Conservation (phyloP, 1,139 yeast genomes). For the Saccharomyces hybrid region DNA sequence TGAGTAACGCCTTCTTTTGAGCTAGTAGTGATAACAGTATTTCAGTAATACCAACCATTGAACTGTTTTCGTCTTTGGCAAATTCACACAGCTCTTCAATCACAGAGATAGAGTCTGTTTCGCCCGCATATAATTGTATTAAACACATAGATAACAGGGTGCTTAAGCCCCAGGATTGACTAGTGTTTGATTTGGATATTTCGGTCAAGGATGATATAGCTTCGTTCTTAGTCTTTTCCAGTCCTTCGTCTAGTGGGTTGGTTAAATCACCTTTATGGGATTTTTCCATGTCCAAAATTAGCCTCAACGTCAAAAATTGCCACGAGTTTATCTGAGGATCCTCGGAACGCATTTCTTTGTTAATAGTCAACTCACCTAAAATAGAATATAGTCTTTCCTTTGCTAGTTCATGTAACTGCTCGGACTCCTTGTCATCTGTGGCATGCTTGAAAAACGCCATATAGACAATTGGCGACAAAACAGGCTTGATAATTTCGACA, state of each 20-base stretch:
- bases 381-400: constrained; percentile 60
- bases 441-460: constrained; percentile 46
- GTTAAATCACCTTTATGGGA: constrained; percentile 30
- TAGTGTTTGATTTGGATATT: constrained; percentile 38
- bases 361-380: constrained; percentile 46
- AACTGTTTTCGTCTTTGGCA: constrained; percentile 38
- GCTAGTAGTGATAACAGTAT: constrained; percentile 69
- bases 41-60: constrained; percentile 65
- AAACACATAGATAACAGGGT: constrained; percentile 70
- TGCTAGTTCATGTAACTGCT: constrained; percentile 32
- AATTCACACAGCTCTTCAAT: constrained; percentile 62
- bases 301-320: constrained; percentile 43
- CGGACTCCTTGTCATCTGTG: constrained; percentile 9
- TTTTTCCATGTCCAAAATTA: constrained; percentile 34
- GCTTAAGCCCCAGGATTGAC: constrained; percentile 38
- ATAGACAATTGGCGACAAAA: constrained; percentile 47
- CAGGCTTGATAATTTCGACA: constrained; percentile 38
- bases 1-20: constrained; percentile 61
- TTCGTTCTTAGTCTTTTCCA: constrained; percentile 42
- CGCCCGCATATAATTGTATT: constrained; percentile 72
- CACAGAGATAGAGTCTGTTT: constrained; percentile 67
- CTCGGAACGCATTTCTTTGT: constrained; percentile 29
- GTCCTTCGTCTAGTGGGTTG: constrained; percentile 48
- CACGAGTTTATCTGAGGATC: constrained; percentile 38
- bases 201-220: constrained; percentile 45